Base-by-base conservation (phyloP, 306 rosid genomes). In the Glycine tomentella region DNA sequence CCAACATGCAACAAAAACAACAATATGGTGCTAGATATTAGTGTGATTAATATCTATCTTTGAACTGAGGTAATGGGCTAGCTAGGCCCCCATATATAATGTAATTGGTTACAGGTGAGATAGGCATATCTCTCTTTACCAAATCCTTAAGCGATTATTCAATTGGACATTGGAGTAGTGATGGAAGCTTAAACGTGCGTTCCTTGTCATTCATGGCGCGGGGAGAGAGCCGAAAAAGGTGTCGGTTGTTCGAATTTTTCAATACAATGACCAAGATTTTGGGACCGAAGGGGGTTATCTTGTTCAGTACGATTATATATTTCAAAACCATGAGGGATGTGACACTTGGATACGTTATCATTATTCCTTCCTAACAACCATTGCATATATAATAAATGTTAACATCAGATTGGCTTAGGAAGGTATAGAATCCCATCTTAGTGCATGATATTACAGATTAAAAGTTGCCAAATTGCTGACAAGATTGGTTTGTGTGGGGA, bases 181-280 rank as follows among this genome's bases (percentile, higher is more conserved):
- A 81, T 65, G 82, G 85, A 87, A 80, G 82, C n/a, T 67, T n/a
- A 82, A 81, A n/a, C 73, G 46, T 67, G 82, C 40, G 65, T 10
- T 64, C 53, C 74, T 55, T 82, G 89, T 83, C 89, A 83, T 81
- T 69, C 76, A 86, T 80, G 75, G 81, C 50, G 61, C 62, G 81
- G 80, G 81, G 80, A 83, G 58, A 84, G 74, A 66, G 56, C 66
- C 71, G 80, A 78, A 5, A 76, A 76, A 74, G 48, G 66, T 82
- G 87, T 85, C 86, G 87, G 91, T 86, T 91, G 93, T 84, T 92
- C 71, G 91, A 85, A 80, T 80, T 92, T 81, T 78, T 63, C 72
- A 72, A 83, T 67, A 83, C 87, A 87, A 63, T 17, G 86, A 81
- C 76, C 76, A 50, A 66, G 78, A 83, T 81, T 82, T 88, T 87